Evolutionary conservation across 2,329 filamentous ascomycete genomes (phyloP).

Genomic region (Ambrosiella xylebori): DNA sequence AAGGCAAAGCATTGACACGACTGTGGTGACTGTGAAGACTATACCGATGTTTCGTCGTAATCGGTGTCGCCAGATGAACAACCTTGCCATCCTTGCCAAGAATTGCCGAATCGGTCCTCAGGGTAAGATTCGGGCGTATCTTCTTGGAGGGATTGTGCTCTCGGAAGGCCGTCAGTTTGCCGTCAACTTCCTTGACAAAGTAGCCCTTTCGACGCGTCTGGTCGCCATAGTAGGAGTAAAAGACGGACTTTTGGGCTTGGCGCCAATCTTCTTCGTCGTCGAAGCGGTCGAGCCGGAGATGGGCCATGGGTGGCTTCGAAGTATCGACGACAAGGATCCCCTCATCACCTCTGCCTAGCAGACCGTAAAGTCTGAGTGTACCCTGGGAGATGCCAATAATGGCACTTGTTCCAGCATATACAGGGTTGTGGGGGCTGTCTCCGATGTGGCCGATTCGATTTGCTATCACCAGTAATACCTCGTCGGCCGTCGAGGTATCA

Average conservation of each 20-base stretch:
- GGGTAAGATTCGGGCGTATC: no score
- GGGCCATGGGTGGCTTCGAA: constrained; percentile 25
- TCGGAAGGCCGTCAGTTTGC: no score
- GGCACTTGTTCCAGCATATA: constrained; percentile 57
- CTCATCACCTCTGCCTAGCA: constrained; percentile 51
- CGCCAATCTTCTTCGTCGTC: not conserved
- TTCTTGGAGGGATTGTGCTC: no score
- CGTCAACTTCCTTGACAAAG: no score
- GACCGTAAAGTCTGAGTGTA: constrained; percentile 49
- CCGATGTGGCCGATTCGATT: constrained; percentile 54
- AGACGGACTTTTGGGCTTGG: not conserved
- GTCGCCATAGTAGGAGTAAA: not conserved
- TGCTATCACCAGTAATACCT: constrained; percentile 53
- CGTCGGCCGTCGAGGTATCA: constrained; percentile 27
- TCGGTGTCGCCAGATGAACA: no score
- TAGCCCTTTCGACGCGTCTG: no score
- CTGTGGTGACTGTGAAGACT: no score
- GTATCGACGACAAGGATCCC: constrained; percentile 53
- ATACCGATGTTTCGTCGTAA: no score
- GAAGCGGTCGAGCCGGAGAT: constrained; percentile 14
- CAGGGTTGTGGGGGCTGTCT: constrained; percentile 18
- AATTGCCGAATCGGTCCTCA: no score
- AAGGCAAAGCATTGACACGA: no score
- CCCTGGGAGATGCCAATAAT: constrained; percentile 50
- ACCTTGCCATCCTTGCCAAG: no score